phyloP scores from a whole-genome alignment of 2,329 filamentous ascomycete species.

The Fusarium cyanostomum region DNA sequence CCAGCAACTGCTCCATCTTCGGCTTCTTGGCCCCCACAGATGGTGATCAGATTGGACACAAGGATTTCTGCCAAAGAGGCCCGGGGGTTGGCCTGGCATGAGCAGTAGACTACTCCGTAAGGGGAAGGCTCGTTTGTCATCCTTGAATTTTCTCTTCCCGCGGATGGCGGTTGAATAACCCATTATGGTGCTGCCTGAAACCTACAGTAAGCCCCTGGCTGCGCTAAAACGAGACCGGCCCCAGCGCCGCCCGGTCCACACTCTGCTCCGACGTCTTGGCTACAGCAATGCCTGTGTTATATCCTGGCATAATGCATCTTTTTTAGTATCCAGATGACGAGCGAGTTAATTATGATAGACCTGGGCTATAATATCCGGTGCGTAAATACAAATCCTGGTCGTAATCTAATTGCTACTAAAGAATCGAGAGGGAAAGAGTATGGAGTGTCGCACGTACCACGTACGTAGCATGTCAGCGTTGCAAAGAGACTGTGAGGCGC shows the following conservation, averaged over 20 bases:
- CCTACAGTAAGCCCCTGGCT: neutral
- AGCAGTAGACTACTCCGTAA: neutral
- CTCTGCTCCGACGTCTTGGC: neutral
- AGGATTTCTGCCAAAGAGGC: no score
- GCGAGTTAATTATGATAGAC: neutral
- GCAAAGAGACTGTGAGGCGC: neutral
- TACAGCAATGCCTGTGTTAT: neutral
- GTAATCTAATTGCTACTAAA: neutral
- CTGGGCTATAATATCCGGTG: neutral
- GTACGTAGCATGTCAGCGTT: neutral
- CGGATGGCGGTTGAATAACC: neutral
- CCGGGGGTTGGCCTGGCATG: no score
- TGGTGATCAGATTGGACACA: neutral
- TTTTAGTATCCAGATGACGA: neutral
- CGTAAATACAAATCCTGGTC: neutral
- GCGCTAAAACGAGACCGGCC: constrained; percentile 1
- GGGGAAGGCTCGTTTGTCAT: neutral
- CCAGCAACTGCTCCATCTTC: neutral
- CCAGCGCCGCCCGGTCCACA: neutral
- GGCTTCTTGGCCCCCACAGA: constrained; percentile 2
- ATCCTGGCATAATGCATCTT: neutral
- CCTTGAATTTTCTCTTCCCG: neutral
- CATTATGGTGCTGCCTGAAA: neutral
- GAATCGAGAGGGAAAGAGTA: neutral
- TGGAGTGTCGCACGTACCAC: no score